Evolutionary conservation across 225 moss, liverwort and hornwort genomes (phyloP).

Genomic region (Antitrichia curtipendula): DNA sequence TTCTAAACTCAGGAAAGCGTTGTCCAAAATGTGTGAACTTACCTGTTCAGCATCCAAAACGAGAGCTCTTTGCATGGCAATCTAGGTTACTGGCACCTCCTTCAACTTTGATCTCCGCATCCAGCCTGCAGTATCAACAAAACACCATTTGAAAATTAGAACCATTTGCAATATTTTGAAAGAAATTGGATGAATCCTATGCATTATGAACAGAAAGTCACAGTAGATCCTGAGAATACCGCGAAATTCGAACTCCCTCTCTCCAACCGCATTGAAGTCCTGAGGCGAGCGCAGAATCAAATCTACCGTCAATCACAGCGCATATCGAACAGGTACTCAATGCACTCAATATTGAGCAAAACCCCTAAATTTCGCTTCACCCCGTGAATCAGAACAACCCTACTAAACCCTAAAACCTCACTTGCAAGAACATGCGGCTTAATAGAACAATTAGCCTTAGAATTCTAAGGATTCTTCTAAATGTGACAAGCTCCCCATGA

Average conservation of each 20-base stretch:
- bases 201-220: not conserved
- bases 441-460: not conserved
- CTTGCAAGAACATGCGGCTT: not conserved
- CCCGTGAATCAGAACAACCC: not conserved
- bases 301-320: slow-evolving; percentile 82
- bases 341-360: not conserved
- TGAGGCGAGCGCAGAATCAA: slow-evolving; percentile 73
- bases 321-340: slow-evolving; percentile 7
- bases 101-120: not conserved
- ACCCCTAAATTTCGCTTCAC: not conserved
- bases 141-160: not conserved
- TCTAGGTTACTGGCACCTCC: not conserved
- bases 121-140: not conserved
- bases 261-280: slow-evolving; percentile 76
- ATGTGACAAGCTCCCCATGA: too few species aligned
- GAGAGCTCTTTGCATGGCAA: not conserved
- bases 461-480: too few species aligned
- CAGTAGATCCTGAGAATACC: slow-evolving; percentile 6
- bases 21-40: not conserved
- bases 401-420: not conserved
- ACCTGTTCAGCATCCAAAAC: not conserved
- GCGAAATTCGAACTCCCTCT: slow-evolving; percentile 79
- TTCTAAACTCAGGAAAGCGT: not conserved
- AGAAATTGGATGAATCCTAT: not conserved
- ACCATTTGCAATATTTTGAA: not conserved